Percentiles rank a stretch among this genome's conserved stretches.
These are phyloP conservation scores for Colletotrichum horii DNA, from an alignment of 2,329 filamentous ascomycete genomes.

Conservation along the genomic window DNA sequence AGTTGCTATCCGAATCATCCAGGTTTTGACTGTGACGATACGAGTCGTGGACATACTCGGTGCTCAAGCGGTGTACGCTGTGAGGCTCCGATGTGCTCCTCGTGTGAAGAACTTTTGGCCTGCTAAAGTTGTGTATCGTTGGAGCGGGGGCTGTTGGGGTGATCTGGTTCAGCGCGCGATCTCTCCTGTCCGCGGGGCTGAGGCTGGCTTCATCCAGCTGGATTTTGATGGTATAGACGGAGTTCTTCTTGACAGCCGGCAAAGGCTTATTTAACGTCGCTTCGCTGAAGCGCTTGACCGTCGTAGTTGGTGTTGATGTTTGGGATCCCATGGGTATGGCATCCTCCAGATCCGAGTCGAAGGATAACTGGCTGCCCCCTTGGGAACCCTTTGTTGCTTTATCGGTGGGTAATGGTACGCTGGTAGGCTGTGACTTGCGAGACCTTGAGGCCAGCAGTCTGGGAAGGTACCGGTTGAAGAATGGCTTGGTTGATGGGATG, in stretches of 20 bases:
- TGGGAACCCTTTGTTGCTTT: background rate
- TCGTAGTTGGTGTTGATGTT: background rate
- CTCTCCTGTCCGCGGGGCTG: conserved; percentile 5
- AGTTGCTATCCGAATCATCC: background rate
- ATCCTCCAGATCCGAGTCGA: background rate
- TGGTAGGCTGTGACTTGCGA: background rate
- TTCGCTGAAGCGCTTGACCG: background rate
- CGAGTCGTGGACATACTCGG: background rate
- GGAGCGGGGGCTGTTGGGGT: background rate
- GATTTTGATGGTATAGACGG: conserved; percentile 21
- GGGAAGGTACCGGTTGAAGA: conserved; percentile 44
- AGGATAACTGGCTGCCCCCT: background rate
- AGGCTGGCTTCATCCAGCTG: conserved; percentile 16
- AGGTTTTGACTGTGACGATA: conserved; percentile 5
- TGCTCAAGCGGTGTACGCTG: background rate
- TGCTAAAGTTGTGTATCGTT: conserved; percentile 2
- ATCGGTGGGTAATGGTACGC: background rate
- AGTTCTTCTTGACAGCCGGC: conserved; percentile 21
- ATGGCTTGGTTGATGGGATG: conserved; percentile 48
- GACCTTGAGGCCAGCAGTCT: conserved; percentile 24
- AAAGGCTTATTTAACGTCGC: conserved; percentile 32
- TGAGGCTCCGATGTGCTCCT: background rate
- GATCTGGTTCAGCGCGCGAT: background rate
- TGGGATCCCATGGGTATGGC: background rate
- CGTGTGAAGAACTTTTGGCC: background rate